Conservation (phyloP, 805 yeast genomes). For the Ogataea parapolymorpha region DNA sequence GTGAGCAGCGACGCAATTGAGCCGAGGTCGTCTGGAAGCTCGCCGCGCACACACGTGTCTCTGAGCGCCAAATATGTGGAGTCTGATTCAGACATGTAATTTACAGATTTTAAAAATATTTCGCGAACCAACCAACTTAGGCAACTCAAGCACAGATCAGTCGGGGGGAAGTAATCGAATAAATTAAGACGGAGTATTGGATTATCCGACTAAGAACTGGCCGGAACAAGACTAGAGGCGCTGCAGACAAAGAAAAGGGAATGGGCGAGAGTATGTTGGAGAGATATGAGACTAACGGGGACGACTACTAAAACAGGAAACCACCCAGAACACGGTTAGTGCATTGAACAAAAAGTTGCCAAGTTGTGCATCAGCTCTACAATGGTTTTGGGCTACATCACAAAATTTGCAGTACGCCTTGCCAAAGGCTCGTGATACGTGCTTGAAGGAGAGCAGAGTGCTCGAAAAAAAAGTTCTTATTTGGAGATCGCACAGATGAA, state of each 20-base stretch:
- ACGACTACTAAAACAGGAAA: not conserved
- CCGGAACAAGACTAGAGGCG: no score
- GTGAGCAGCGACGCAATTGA: slow-evolving; percentile 1
- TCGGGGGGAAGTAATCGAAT: no score
- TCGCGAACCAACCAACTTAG: not conserved
- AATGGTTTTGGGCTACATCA: not conserved
- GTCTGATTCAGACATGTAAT: not conserved
- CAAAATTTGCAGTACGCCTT: not conserved
- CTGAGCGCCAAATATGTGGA: slow-evolving; percentile 2
- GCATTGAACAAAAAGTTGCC: not conserved
- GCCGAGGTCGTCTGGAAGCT: slow-evolving; percentile 12
- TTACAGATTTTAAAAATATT: not conserved
- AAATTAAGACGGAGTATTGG: no score
- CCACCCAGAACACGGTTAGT: not conserved
- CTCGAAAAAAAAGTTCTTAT: not conserved
- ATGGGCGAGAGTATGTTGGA: no score
- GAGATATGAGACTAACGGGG: not conserved
- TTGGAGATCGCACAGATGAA: not conserved
- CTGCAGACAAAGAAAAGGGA: no score
- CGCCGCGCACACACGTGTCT: slow-evolving; percentile 10
- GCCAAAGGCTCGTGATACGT: not conserved
- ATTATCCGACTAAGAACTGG: no score
- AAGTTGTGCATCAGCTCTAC: not conserved
- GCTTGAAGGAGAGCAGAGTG: not conserved
- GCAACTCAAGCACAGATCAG: not conserved